Evolutionary conservation across 2,329 filamentous ascomycete species (phyloP), one percentile per base, ranked within the genome.

Genomic region (Ceratocystis smalleyi): DNA sequence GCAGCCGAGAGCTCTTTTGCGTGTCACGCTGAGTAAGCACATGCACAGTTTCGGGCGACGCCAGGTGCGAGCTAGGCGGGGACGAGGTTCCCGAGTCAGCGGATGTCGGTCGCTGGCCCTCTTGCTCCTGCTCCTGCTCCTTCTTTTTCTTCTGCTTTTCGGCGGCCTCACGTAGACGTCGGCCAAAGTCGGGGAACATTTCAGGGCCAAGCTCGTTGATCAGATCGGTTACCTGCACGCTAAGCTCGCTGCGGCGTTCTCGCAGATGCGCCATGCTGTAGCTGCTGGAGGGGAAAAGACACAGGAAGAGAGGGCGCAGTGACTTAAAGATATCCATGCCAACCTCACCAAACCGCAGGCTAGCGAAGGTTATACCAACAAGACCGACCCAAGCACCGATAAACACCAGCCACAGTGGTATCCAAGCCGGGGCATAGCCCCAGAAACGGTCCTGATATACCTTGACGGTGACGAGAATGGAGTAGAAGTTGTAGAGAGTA

Each of bases 321-420:
- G 92, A 97, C 75, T 97, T 99, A 77, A 94, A 78, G 64, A 99
- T 96, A 72, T 99, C 94, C 91, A 99, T 96, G 62, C 92, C 94
- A n/a, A 95, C 87, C 76, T 99, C 94, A 59, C 94, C 94, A 69
- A 97, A 95, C 10, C 94, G 87, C 62, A 99, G 84, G 5, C 94
- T 90, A 3, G 91, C 91, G 73, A 95, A 96, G 0, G 91, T 96
- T 70, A 96, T 87, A 27, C 85, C 82, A 5, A 91, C 88, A 78
- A 96, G 96, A 68, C 95, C 77, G 59, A 89, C 79, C 77, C 89
- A 86, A 61, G 91, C 88, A 47, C 84, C 82, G 8, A 89, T 73
- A 68, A 91, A 84, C 10, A 95, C 82, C 24, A 84, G 73, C 83
- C 87, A 95, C 65, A 91, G 81, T 0, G 91, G 89, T 40, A 96